Evolutionary conservation across 2,329 filamentous ascomycete species (phyloP).

Genomic region (Cladosporium velox): DNA sequence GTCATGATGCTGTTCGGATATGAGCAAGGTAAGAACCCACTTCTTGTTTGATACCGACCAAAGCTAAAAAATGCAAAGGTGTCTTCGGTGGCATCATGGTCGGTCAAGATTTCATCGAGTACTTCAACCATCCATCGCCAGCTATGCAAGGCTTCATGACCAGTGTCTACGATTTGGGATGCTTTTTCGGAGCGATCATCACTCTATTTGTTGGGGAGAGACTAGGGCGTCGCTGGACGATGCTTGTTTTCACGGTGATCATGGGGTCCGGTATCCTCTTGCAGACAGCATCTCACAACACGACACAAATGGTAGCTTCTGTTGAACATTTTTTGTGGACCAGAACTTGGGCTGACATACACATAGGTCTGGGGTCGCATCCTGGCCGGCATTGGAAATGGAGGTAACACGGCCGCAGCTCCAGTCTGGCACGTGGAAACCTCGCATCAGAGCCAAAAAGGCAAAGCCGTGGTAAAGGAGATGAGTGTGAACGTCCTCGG

Average conservation of each 20-base stretch:
- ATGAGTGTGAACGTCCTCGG: constrained; percentile 30
- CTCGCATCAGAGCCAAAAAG: constrained; percentile 25
- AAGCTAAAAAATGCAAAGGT: neutral
- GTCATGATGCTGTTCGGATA: constrained; percentile 33
- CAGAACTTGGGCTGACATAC: neutral
- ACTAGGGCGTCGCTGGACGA: constrained; percentile 32
- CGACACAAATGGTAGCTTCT: constrained; percentile 37
- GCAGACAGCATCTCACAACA: constrained; percentile 40
- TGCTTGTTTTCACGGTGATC: constrained; percentile 36
- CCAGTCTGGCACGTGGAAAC: constrained; percentile 44
- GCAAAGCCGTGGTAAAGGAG: constrained; percentile 28
- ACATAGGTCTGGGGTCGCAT: constrained; percentile 40
- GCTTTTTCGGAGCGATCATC: constrained; percentile 33
- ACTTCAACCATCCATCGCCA: constrained; percentile 17
- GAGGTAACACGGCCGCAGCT: constrained; percentile 40
- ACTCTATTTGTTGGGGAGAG: constrained; percentile 33
- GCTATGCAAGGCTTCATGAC: constrained; percentile 23
- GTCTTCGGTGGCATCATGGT: constrained; percentile 19
- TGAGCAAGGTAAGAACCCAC: constrained; percentile 28
- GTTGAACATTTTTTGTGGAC: neutral
- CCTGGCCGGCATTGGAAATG: constrained; percentile 43
- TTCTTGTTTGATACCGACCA: no score
- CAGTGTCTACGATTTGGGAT: constrained; percentile 29
- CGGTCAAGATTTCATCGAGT: constrained; percentile 19
- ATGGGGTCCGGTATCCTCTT: constrained; percentile 43